phyloP scores from a whole-genome alignment of 805 yeast genomes.

The Isabelozyma gotoi region DNA sequence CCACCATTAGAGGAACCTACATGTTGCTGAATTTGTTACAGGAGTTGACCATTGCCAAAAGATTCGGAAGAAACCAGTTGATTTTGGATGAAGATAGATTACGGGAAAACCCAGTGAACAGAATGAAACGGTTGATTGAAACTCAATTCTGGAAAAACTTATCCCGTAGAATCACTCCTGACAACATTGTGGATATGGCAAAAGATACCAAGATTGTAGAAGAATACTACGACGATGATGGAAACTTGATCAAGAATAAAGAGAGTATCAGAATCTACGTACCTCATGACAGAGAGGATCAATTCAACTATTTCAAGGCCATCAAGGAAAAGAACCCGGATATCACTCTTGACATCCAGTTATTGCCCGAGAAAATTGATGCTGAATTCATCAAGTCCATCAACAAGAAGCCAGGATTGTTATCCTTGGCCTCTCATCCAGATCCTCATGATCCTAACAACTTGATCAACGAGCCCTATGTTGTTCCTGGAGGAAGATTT shows the following conservation, averaged over 20 bases:
- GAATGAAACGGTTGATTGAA: constrained; percentile 70
- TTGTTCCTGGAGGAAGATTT: constrained; percentile 96
- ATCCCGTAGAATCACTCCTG: constrained; percentile 67
- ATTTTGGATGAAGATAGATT: constrained; percentile 79
- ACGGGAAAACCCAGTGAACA: constrained; percentile 81
- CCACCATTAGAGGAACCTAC: constrained; percentile 82
- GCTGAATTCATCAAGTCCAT: constrained; percentile 76
- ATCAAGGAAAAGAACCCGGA: constrained; percentile 57
- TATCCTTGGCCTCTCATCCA: constrained; percentile 72
- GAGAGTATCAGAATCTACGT: constrained; percentile 76
- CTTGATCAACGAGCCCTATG: constrained; percentile 74
- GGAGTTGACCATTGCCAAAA: constrained; percentile 83
- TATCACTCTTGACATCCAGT: constrained; percentile 66
- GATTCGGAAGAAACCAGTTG: constrained; percentile 75
- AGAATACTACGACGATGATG: constrained; percentile 34
- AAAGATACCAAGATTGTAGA: constrained; percentile 72
- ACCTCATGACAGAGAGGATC: constrained; percentile 68
- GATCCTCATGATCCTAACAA: constrained; percentile 53
- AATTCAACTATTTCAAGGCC: constrained; percentile 62
- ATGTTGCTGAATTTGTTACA: constrained; percentile 84
- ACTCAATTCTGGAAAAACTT: constrained; percentile 79
- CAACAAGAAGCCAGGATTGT: constrained; percentile 80
- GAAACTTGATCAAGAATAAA: constrained; percentile 34
- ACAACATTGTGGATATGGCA: constrained; percentile 68
- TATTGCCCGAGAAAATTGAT: constrained; percentile 71